A percentile compares a stretch with the other conserved stretches of the same genome.
Evolutionary conservation across 2,329 filamentous ascomycete genomes (phyloP).

Genomic region (Fusarium sp.): DNA sequence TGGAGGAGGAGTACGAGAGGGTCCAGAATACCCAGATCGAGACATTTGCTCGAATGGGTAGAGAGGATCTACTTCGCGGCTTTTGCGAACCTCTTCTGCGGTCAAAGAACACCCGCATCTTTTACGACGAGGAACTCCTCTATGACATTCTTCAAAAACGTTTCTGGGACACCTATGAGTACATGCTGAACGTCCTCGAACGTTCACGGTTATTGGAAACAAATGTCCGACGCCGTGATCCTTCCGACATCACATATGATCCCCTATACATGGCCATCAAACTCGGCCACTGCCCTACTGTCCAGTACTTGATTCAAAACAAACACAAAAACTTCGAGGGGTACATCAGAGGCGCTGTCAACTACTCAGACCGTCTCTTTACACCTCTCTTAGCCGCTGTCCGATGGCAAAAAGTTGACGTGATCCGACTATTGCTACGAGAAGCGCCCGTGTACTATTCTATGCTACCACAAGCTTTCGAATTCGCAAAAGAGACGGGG

Average conservation of each 20-base stretch:
- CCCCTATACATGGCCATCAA: slow-evolving; percentile 47
- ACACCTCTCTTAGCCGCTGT: slow-evolving; percentile 46
- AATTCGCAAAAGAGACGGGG: slow-evolving; percentile 35
- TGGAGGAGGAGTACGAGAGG: slow-evolving; percentile 29
- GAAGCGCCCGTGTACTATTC: slow-evolving; percentile 33
- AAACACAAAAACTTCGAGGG: slow-evolving; percentile 41
- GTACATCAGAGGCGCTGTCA: slow-evolving; percentile 24
- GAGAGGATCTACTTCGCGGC: slow-evolving; percentile 40
- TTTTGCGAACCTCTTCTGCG: slow-evolving; percentile 47
- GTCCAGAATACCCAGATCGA: slow-evolving; percentile 38
- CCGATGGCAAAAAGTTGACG: slow-evolving; percentile 42
- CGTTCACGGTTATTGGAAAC: slow-evolving; percentile 34
- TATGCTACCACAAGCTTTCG: slow-evolving; percentile 37
- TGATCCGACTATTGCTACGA: slow-evolving; percentile 40
- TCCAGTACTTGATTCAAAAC: slow-evolving; percentile 23
- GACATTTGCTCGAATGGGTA: slow-evolving; percentile 41
- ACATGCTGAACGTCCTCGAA: slow-evolving; percentile 44
- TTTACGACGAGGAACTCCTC: slow-evolving; percentile 39
- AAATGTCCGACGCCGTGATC: slow-evolving; percentile 19
- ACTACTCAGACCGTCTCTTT: slow-evolving; percentile 33
- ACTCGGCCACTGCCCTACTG: slow-evolving; percentile 38
- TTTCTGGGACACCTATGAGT: slow-evolving; percentile 43
- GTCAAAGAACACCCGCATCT: slow-evolving; percentile 44
- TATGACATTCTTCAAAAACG: slow-evolving; percentile 42
- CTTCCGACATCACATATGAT: slow-evolving; percentile 45